Conservation (phyloP, 1,139 yeast species). For the Hemisphaericaspora xylanilytica region DNA sequence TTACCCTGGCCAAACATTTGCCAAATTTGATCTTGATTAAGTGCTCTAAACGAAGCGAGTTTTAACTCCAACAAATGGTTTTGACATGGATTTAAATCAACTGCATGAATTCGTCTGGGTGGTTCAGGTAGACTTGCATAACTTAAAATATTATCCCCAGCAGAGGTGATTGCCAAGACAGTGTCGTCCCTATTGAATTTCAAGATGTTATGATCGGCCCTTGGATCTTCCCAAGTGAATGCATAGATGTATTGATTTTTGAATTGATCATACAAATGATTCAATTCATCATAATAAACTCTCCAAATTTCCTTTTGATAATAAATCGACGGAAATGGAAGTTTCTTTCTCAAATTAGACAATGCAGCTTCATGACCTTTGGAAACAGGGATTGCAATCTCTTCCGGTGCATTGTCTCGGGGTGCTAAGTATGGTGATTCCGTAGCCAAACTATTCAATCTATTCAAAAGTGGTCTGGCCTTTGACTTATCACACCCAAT, state of each 20-base stretch:
- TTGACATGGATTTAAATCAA: slow-evolving; percentile 80
- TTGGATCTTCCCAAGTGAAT: slow-evolving; percentile 89
- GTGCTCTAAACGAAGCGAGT: slow-evolving; percentile 63
- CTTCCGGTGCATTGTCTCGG: slow-evolving; percentile 21
- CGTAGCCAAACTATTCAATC: slow-evolving; percentile 71
- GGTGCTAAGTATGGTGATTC: slow-evolving; percentile 82
- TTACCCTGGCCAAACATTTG: slow-evolving; percentile 73
- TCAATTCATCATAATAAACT: slow-evolving; percentile 72
- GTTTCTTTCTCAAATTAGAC: slow-evolving; percentile 55
- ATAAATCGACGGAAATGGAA: slow-evolving; percentile 77
- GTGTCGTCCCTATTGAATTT: slow-evolving; percentile 62
- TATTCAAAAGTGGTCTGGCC: slow-evolving; percentile 57
- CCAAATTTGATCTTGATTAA: slow-evolving; percentile 67
- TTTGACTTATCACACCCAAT: slow-evolving; percentile 71
- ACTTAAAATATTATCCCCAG: slow-evolving; percentile 76
- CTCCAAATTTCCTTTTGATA: slow-evolving; percentile 77
- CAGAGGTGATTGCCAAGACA: slow-evolving; percentile 79
- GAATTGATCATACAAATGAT: slow-evolving; percentile 68
- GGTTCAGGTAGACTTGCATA: slow-evolving; percentile 71
- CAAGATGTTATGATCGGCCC: slow-evolving; percentile 70
- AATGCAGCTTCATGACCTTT: slow-evolving; percentile 80
- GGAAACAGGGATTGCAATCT: slow-evolving; percentile 42
- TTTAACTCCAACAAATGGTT: slow-evolving; percentile 77
- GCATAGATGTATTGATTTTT: slow-evolving; percentile 79
- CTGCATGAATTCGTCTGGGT: slow-evolving; percentile 78